These are phyloP conservation scores for Geosmithia putterillii DNA, from an alignment of 2,329 filamentous ascomycete genomes.

Conservation along the genomic window DNA sequence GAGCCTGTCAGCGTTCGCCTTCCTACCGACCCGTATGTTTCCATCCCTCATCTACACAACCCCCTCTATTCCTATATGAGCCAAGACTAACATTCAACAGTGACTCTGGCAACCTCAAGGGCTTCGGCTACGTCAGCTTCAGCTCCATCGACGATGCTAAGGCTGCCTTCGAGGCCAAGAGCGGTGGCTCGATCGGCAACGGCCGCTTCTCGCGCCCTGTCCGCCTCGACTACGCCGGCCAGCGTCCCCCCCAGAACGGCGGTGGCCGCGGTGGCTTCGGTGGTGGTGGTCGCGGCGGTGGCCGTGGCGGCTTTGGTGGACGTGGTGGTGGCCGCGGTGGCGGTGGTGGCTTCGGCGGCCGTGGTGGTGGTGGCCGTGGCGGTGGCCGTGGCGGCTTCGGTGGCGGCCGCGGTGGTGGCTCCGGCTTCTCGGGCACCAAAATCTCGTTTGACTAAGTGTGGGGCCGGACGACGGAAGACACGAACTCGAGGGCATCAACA, in stretches of 20 bases:
- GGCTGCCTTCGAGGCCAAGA: conserved; percentile 55
- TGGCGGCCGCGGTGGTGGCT: conserved; percentile 30
- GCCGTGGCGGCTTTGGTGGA: conserved; percentile 32
- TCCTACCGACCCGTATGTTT: conserved; percentile 61
- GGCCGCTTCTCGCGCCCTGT: conserved; percentile 62
- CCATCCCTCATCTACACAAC: neutral
- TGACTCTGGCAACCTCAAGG: conserved; percentile 76
- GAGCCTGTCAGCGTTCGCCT: conserved; percentile 71
- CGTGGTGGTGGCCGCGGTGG: conserved; percentile 38
- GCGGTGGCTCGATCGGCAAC: conserved; percentile 49
- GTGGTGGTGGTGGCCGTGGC: conserved; percentile 31
- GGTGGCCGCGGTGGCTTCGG: conserved; percentile 34
- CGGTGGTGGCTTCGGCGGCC: conserved; percentile 36
- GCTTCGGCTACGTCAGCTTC: conserved; percentile 87
- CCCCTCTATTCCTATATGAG: neutral
- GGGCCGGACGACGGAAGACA: no score
- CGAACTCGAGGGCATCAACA: conserved; percentile 28
- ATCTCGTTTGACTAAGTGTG: conserved; percentile 50
- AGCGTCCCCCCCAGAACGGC: conserved; percentile 49
- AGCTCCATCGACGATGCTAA: conserved; percentile 72
- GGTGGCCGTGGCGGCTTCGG: conserved; percentile 40
- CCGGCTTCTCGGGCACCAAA: conserved; percentile 57
- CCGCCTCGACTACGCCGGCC: conserved; percentile 71
- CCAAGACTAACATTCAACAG: conserved; percentile 18
- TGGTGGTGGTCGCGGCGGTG: conserved; percentile 37